Evolutionary conservation across 2,329 filamentous ascomycete genomes (phyloP), one percentile per base, ranked within the genome.

Genomic region (Exserohilum turcica): DNA sequence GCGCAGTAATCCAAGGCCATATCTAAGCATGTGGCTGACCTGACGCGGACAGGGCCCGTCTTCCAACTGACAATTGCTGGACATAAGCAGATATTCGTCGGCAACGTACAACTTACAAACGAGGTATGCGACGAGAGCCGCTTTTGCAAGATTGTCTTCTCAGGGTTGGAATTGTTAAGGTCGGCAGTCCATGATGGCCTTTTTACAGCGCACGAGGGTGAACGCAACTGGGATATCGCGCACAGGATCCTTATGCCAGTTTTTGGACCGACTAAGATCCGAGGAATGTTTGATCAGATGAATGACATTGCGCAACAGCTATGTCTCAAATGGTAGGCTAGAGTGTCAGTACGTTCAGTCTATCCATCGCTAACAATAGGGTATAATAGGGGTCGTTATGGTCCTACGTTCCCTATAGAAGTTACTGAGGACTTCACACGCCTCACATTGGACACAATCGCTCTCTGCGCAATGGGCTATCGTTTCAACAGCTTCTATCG

Each of bases 211-310:
- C 58, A 60, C 1, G 54, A 32, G 31, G 15, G 38, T 2, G 56
- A 59, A 18, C 16, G 37, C 2, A 53, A 60, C 43, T 60, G 57
- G 54, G 43, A 44, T 1, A 45, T 49, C 3, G 59, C 61, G 9
- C 82, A 89, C 61, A 76, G 84, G 15, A 74, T 85, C 13, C 74
- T 90, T 50, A 81, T 86, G 67, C 86, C 87, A 0, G 85, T 85
- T 1, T 89, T 90, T 70, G 86, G 86, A 0, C 87, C 87, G 0
- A 68, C 88, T 15, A 78, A 81, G 3, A 88, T 90, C 61, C 79
- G 82, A 24, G 74, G 70, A 46, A 89, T 89, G 86, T 89, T 86
- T 54, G 78, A 82, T 52, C 70, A 68, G 56, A 66, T 65, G 63
- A 54, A 62, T 21, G 86, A 89, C 60, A 83, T 89, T 53, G 80